Percentiles rank a stretch among this genome's conserved stretches.
Evolutionary conservation across 306 rosid species (phyloP).

Genomic region (Styphnolobium japonicum): DNA sequence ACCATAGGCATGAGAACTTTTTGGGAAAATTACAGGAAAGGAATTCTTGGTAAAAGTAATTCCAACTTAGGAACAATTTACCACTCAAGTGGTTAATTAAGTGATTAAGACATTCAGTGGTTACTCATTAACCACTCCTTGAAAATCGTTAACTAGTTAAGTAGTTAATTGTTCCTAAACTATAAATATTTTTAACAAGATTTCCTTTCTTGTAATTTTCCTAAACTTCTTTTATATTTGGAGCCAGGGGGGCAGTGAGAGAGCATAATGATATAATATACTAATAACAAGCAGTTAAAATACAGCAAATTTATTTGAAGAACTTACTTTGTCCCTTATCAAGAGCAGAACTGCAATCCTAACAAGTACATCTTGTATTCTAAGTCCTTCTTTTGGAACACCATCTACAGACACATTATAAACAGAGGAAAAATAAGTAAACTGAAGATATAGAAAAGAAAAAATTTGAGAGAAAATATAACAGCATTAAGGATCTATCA

Average conservation of each 20-base stretch:
- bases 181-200: not conserved
- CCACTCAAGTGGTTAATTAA: not conserved
- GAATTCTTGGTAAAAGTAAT: not conserved
- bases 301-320: not conserved
- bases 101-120: too few species aligned
- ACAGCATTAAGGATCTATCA: constrained; percentile 35
- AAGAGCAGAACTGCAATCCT: constrained; percentile 77
- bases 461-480: not conserved
- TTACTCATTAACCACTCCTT: not conserved
- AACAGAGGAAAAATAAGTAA: constrained; percentile 9
- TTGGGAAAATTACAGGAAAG: not conserved
- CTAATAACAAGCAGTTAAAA: not conserved
- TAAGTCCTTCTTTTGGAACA: constrained; percentile 96
- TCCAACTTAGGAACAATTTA: not conserved
- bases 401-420: constrained; percentile 65
- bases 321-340: constrained; percentile 82
- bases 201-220: not conserved
- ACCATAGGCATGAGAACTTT: not conserved
- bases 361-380: constrained; percentile 86
- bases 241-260: not conserved
- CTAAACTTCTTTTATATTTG: not conserved
- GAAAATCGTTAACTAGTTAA: not conserved
- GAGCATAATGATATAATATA: not conserved
- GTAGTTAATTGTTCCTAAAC: not conserved
- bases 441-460: constrained; percentile 6